Conservation (phyloP, 139 green algal species). For the Ettlia oleoabundans region DNA sequence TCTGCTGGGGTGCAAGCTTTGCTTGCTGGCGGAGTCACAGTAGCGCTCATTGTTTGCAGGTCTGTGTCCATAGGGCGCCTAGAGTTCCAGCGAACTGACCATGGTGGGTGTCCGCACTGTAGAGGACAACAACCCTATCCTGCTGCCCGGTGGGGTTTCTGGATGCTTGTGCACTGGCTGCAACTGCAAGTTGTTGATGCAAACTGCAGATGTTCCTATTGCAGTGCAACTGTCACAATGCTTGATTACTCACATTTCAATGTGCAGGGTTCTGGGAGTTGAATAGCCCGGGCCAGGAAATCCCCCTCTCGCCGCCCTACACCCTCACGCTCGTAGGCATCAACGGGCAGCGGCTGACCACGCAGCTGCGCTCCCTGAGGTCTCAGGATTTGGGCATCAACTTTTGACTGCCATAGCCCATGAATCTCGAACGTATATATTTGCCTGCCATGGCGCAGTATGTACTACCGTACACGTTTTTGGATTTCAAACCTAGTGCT, state of each 20-base stretch:
- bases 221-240: too few species aligned
- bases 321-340: conserved; percentile 15
- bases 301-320: neutral
- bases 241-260: neutral
- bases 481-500: too few species aligned
- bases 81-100: neutral
- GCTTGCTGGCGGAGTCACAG: too few species aligned
- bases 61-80: neutral
- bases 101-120: conserved; percentile 27
- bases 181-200: neutral
- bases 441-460: too few species aligned
- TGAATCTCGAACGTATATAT: neutral
- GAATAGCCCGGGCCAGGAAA: conserved; percentile 9
- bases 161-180: neutral
- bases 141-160: neutral
- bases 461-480: too few species aligned
- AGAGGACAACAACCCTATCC: too few species aligned
- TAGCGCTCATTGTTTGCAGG: too few species aligned
- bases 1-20: too few species aligned
- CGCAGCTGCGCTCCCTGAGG: conserved; percentile 8
- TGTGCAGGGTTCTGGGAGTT: conserved; percentile 8
- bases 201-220: too few species aligned
- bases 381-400: conserved; percentile 36
- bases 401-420: neutral
- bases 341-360: conserved; percentile 24